Evolutionary conservation across 1,284 basidiomycete species (phyloP), one percentile per base, ranked within the genome.

Genomic region (Phaffia rhodozyma): DNA sequence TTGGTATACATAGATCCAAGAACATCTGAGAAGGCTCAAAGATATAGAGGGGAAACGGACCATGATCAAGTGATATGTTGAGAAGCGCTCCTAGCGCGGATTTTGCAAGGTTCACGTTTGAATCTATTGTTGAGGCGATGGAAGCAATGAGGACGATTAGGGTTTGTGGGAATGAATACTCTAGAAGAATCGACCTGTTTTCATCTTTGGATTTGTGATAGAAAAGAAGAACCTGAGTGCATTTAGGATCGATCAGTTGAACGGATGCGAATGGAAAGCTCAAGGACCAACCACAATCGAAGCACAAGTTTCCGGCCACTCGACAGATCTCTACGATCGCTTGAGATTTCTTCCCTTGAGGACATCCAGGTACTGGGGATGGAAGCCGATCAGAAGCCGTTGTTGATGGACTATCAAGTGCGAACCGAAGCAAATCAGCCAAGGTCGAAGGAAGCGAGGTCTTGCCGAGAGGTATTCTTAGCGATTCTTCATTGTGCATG

Each of bases 281-380:
- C 27, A 4, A n/a, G 43, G 30, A 65, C 63, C 49, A 16, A 65
- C 63, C 63, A 52, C 63, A 65, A 51, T 65, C 63, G 54, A 55
- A 65, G n/a, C 50, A 56, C 47, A 59, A 23, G 55, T 65, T 65
- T 13, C 63, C 63, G 11, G 63, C 58, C 4, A 58, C 63, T 23
- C 63, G 27, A 29, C 52, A 53, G 43, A 65, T 56, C 51, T 65
- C 58, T 21, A 60, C 54, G 27, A 54, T 48, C n/a, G 63, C 63
- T 21, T 60, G 53, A 1, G 63, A 58, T 9, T 30, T 25, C 27
- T 53, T 30, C 21, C 63, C 63, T 2, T 51, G 48, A 5, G 63
- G 63, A 5, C 34, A 38, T 30, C 25, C 23, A 55, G 0, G 47
- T 47, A 29, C 5, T 13, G 38, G 50, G 52, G 25, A 20, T 2